Evolutionary conservation across 2,329 filamentous ascomycete genomes (phyloP).

Genomic region (Coniochaeta sp.): DNA sequence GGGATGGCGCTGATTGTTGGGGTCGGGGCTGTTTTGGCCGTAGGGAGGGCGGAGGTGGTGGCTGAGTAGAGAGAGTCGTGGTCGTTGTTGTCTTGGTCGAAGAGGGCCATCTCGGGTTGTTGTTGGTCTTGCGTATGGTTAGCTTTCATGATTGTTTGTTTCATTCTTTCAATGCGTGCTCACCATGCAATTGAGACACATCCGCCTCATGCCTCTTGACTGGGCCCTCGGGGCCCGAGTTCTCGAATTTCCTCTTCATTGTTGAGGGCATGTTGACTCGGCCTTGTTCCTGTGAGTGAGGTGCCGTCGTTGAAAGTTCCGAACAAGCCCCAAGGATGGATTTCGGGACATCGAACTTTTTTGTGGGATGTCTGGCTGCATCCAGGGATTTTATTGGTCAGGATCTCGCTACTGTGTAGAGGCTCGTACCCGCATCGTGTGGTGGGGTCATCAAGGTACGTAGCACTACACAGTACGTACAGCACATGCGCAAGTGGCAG

Average conservation of each 20-base stretch:
- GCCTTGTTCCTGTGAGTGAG: not conserved
- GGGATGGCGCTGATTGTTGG: conserved; percentile 8
- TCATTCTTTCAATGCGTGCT: not conserved
- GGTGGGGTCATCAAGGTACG: not conserved
- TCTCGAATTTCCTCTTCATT: not conserved
- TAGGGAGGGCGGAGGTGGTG: conserved; percentile 35
- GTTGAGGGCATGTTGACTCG: not conserved
- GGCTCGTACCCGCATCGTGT: not conserved
- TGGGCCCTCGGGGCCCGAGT: not conserved
- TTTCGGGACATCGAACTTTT: not conserved
- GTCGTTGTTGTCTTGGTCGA: not conserved
- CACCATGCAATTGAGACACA: not conserved
- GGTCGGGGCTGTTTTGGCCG: conserved; percentile 25
- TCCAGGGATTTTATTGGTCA: not conserved
- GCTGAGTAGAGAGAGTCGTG: conserved; percentile 19
- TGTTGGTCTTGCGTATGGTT: not conserved
- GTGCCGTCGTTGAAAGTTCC: not conserved
- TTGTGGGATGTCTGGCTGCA: not conserved
- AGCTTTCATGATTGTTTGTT: not conserved
- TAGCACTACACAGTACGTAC: too few relatives aligned
- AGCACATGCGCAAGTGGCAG: not conserved
- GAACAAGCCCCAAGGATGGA: not conserved
- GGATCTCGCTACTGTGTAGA: too few relatives aligned
- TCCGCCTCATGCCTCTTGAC: not conserved
- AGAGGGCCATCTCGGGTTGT: not conserved